Evolutionary conservation across 176 grass and related monocot genomes (phyloP).

Genomic region (Aegilops tauschii): DNA sequence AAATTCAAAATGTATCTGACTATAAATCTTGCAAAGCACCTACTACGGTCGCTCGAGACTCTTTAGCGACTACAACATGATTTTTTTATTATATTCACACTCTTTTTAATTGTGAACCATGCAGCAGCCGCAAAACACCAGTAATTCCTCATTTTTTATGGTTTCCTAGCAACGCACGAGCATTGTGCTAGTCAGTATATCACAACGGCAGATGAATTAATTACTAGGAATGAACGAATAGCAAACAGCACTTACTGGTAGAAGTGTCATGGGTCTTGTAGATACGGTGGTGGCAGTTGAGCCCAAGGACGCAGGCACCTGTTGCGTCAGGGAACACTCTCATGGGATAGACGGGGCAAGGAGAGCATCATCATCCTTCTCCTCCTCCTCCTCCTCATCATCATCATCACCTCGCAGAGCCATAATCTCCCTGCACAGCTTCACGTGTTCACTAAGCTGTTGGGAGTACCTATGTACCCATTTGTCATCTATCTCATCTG

Average conservation of each 20-base stretch:
- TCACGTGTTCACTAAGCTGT: background rate
- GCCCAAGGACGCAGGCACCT: background rate
- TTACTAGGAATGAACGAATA: background rate
- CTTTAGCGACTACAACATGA: too few relatives aligned
- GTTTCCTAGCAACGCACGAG: too few relatives aligned
- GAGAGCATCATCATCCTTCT: background rate
- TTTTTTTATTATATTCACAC: too few relatives aligned
- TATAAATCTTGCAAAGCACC: too few relatives aligned
- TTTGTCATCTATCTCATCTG: background rate
- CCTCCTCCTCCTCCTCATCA: background rate
- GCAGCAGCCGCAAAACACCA: too few relatives aligned
- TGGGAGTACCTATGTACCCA: background rate
- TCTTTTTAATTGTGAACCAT: too few relatives aligned
- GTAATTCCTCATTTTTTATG: too few relatives aligned
- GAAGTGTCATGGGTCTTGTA: constrained; percentile 9
- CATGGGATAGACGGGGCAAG: background rate
- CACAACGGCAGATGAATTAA: background rate
- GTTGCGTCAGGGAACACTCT: background rate
- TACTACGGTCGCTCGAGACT: too few relatives aligned
- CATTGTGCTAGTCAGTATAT: background rate
- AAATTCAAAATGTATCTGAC: too few relatives aligned
- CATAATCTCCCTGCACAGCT: background rate
- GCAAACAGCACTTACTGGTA: background rate
- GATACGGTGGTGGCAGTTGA: background rate
- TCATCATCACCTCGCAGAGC: background rate